Evolutionary conservation across 2,329 filamentous ascomycete genomes (phyloP).

Genomic region (Aspergillus terreus): DNA sequence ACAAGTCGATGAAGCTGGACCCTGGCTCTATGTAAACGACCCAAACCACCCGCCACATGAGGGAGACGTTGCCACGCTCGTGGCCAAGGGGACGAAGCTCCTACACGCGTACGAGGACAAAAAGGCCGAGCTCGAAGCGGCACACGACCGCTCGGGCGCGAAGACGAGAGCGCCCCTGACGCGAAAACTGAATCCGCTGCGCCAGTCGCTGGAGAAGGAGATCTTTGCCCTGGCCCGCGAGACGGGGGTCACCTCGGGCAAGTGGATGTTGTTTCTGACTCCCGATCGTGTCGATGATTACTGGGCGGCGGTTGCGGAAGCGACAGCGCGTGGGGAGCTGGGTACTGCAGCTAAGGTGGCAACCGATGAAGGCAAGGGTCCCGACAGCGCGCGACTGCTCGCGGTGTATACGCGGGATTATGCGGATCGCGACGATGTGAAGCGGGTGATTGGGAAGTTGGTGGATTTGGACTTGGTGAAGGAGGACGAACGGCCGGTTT

Average conservation of each 20-base stretch:
- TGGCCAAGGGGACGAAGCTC: conserved; percentile 53
- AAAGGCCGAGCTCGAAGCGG: conserved; percentile 48
- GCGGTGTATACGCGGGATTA: conserved; percentile 79
- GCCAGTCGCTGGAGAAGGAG: conserved; percentile 46
- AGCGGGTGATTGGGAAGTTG: conserved; percentile 62
- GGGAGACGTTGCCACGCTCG: conserved; percentile 49
- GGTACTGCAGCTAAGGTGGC: conserved; percentile 72
- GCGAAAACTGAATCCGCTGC: conserved; percentile 39
- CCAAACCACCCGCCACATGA: conserved; percentile 53
- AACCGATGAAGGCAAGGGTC: conserved; percentile 41
- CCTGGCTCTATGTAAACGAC: conserved; percentile 68
- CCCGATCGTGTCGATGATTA: conserved; percentile 19
- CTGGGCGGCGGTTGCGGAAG: conserved; percentile 63
- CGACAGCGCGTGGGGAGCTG: conserved; percentile 65
- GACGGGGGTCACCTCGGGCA: conserved; percentile 60
- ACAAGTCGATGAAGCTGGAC: conserved; percentile 40
- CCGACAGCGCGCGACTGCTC: conserved; percentile 54
- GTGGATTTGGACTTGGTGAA: conserved; percentile 59
- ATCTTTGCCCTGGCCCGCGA: conserved; percentile 61
- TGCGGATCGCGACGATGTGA: conserved; percentile 63
- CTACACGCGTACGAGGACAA: conserved; percentile 48
- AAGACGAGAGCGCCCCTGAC: conserved; percentile 30
- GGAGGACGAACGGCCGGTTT: conserved; percentile 50
- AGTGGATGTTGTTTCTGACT: conserved; percentile 42
- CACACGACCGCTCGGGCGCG: conserved; percentile 42